Base-by-base conservation (phyloP, 2,329 filamentous ascomycete genomes). In the Xenosphaeropsis pyriputrescens region DNA sequence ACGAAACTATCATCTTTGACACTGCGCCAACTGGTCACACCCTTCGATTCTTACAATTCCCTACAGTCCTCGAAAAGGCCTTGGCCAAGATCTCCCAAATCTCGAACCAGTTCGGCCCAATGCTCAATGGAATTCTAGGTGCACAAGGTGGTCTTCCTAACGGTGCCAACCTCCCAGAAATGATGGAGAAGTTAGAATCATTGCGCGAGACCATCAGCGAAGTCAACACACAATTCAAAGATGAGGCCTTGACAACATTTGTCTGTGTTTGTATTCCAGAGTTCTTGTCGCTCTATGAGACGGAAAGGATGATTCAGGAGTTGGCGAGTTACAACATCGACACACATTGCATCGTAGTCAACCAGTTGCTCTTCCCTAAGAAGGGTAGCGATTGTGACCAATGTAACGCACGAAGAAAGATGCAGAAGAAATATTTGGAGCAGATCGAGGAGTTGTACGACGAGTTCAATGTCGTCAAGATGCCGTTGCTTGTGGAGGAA, bases 281-380 rank as follows among this genome's bases (percentile, higher is more conserved):
- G 63, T 98, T 98, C 65, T 62, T 98, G 51, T 88, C 80, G 29
- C 70, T 98, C 37, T 98, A 98, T 65, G 91, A 98, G 70, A 98
- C 91, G 44, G 91, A 98, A 68, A 83, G 91, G 52, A 96, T 98
- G 91, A 96, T 98, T 52, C 91, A 98, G 68, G 91, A 98, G 66
- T 69, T 98, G 43, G 79, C 85, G 35, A 82, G 74, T 57, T 98
- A 94, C 64, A 69, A 80, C 54, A 98, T 98, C 57, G 91, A 98
- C 59, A 94, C 89, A 6, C 91, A 96, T 64, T 78, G 81, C 55
- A 96, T 98, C 57, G 91, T 98, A 34, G 91, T 98, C 53, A 98
- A 98, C 62, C 91, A 98, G 68, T 70, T 98, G 48, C 67, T 98
- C 40, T 98, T 94, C 65, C 91, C 91, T 14, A 84, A 83, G 60